These are phyloP conservation scores for Phytopythium ostracodes DNA, from an alignment of 352 stramenopile species.

Conservation along the genomic window DNA sequence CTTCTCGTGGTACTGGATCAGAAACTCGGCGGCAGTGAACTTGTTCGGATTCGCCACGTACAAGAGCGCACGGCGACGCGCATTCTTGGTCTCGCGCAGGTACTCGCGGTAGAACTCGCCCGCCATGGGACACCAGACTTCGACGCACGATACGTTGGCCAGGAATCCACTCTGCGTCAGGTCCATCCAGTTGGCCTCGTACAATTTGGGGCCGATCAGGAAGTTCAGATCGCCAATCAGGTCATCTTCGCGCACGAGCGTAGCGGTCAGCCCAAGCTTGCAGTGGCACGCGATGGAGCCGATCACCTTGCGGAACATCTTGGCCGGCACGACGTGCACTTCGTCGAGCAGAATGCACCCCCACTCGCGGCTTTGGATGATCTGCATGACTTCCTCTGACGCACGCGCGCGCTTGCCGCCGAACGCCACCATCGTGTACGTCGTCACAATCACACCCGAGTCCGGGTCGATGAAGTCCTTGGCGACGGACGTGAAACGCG, in stretches of 20 bases:
- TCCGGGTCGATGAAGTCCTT: slow-evolving; percentile 83
- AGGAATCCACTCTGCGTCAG: slow-evolving; percentile 96
- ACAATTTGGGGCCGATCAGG: slow-evolving; percentile 97
- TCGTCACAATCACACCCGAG: slow-evolving; percentile 94
- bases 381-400: slow-evolving; percentile 94
- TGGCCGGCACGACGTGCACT: slow-evolving; percentile 98
- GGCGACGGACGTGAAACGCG: slow-evolving; percentile 74
- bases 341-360: slow-evolving; percentile 97
- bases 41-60: slow-evolving; percentile 99
- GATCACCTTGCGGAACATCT: slow-evolving; percentile 97
- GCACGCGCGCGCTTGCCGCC: slow-evolving; percentile 88
- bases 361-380: slow-evolving; percentile 97
- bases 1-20: slow-evolving; percentile 97
- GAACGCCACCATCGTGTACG: slow-evolving; percentile 98
- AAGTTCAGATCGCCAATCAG: slow-evolving; percentile 99
- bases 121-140: slow-evolving; percentile 99
- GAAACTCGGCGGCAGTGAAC: slow-evolving; percentile 93
- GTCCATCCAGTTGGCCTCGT: slow-evolving; percentile 99
- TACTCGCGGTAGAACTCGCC: slow-evolving; percentile 96
- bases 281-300: slow-evolving; percentile 95
- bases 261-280: slow-evolving; percentile 98
- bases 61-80: slow-evolving; percentile 91
- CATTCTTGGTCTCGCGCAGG: slow-evolving; percentile 82
- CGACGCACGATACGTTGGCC: slow-evolving; percentile 97
- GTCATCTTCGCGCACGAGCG: slow-evolving; percentile 98